phyloP scores from a whole-genome alignment of 1,284 basidiomycete species.

The Papiliotrema laurentii region DNA sequence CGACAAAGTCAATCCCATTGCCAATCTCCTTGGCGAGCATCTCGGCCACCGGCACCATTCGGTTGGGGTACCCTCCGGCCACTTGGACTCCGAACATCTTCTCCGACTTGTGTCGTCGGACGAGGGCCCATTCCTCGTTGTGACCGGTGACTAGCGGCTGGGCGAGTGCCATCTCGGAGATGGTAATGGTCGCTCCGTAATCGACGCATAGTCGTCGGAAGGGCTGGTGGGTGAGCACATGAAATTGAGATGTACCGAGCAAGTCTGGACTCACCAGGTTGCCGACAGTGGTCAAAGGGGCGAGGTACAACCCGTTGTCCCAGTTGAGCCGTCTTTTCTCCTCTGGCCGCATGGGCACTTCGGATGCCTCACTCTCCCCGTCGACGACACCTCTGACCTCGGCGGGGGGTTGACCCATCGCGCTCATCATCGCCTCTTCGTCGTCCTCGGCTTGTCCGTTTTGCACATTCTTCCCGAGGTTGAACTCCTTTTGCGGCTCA shows the following conservation, averaged over 20 bases:
- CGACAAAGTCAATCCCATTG: slow-evolving; percentile 75
- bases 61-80: slow-evolving; percentile 50
- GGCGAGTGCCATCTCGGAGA: slow-evolving; percentile 84
- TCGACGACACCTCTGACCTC: slow-evolving; percentile 32
- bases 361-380: slow-evolving; percentile 33
- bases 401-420: slow-evolving; percentile 13
- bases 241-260: too few species aligned
- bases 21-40: slow-evolving; percentile 65
- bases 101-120: slow-evolving; percentile 81
- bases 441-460: slow-evolving; percentile 25
- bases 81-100: slow-evolving; percentile 83
- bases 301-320: slow-evolving; percentile 85
- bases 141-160: slow-evolving; percentile 75
- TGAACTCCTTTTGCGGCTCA: slow-evolving; percentile 48
- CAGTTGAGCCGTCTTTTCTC: slow-evolving; percentile 88
- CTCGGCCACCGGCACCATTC: slow-evolving; percentile 71
- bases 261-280: slow-evolving; percentile 63
- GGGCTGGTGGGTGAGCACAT: too few species aligned
- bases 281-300: slow-evolving; percentile 91
- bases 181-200: slow-evolving; percentile 90
- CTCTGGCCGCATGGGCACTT: slow-evolving; percentile 58
- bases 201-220: slow-evolving; percentile 84
- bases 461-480: slow-evolving; percentile 10
- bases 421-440: slow-evolving; percentile 44
- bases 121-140: slow-evolving; percentile 85